Base-by-base conservation (phyloP, 1,284 basidiomycete genomes). In the Hypsizygus ulmarius region DNA sequence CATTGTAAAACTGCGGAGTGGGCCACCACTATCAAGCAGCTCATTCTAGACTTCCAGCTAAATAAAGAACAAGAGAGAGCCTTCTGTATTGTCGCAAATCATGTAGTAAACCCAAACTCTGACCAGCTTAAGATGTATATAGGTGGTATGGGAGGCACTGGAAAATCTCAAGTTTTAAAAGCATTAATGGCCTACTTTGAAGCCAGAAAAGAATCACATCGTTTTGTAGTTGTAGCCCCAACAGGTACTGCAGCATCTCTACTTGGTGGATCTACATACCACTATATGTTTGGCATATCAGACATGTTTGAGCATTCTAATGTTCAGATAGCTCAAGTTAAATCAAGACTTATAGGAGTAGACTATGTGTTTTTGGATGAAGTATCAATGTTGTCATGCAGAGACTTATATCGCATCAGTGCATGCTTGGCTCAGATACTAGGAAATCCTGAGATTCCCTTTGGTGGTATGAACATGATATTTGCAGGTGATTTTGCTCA, bases 131-230 rank as follows among this genome's bases (percentile, higher is more conserved):
- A 55, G 30, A 70, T 73, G 67, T 68, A 70, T 49, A 30, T 74
- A 3, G 70, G 65, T 3, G 71, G 70, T 1, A 68, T 71, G 63
- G 70, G 59, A 5, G 66, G 71, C 3, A n/a, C n/a, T n/a, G n/a
- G n/a, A n/a, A n/a, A n/a, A n/a, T n/a, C n/a, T n/a, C n/a, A n/a
- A n/a, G n/a, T n/a, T n/a, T n/a, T n/a, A n/a, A n/a, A n/a, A n/a
- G n/a, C n/a, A 71, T 70, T 68, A 2, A 56, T 48, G 2, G 5
- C 45, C 3, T 65, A 64, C 19, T 68, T 73, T 50, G 43, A 45
- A 3, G 3, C 7, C 0, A 40, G 58, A 5, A 46, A 59, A 0
- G 60, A 68, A 42, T 29, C 47, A 2, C 51, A 67, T 45, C 27
- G 57, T n/a, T 65, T 70, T 34, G 28, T 62, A 0, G 39, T 64